Conservation (phyloP, 176 grass and related monocot species). For the Areca catechu region DNA sequence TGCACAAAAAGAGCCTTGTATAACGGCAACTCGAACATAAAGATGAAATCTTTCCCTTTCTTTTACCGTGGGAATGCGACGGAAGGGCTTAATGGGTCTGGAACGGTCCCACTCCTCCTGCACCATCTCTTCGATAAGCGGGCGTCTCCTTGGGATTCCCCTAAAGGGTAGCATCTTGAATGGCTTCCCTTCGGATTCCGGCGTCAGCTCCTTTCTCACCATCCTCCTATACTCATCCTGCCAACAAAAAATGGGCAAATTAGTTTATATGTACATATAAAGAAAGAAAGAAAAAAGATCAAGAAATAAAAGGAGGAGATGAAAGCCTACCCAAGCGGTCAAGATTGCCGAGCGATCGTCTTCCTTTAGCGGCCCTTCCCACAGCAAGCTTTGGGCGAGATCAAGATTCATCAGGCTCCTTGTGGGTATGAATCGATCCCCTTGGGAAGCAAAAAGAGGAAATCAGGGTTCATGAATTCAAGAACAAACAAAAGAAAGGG, state of each 20-base stretch:
- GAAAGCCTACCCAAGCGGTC: conserved; percentile 18
- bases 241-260: not conserved
- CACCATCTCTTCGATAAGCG: conserved; percentile 18
- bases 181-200: conserved; percentile 29
- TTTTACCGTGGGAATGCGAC: conserved; percentile 19
- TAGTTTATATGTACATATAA: not conserved
- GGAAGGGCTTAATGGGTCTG: not conserved
- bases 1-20: no score
- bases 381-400: conserved; percentile 16
- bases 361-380: conserved; percentile 1
- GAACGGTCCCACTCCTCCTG: conserved; percentile 2
- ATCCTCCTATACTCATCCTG: conserved; percentile 39
- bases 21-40: no score
- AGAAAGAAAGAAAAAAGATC: not conserved
- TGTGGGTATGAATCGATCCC: conserved; percentile 32
- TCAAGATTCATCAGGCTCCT: conserved; percentile 40
- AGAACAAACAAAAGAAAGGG: no score
- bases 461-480: no score
- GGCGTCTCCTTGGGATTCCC: conserved; percentile 3
- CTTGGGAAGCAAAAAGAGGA: not conserved
- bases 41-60: no score
- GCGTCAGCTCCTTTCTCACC: conserved; percentile 20
- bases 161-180: conserved; percentile 23
- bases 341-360: conserved; percentile 6
- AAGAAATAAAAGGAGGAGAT: not conserved